Evolutionary conservation across 345 rosid species (phyloP).

Genomic region (Eucalyptus marginata): DNA sequence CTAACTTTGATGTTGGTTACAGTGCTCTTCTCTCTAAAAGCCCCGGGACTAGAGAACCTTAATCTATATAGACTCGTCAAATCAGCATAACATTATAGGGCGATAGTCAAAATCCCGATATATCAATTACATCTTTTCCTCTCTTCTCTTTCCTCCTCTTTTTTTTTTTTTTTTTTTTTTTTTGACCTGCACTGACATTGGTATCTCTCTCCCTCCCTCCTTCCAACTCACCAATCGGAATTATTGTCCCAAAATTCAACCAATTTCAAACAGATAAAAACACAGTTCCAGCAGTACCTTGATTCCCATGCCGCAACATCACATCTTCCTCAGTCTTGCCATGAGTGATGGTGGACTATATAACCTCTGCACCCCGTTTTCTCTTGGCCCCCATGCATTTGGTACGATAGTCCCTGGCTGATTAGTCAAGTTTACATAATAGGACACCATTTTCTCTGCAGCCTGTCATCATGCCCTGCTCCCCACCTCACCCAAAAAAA

Average conservation of each 20-base stretch:
- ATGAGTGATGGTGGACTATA: neutral
- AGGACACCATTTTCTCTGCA: neutral
- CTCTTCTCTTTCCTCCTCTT: too few relatives aligned
- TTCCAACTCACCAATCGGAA: neutral
- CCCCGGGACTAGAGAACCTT: neutral
- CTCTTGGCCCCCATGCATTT: neutral
- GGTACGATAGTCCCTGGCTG: neutral
- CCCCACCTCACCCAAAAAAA: neutral
- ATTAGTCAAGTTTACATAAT: neutral
- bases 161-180: fast-evolving
- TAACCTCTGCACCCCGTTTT: neutral
- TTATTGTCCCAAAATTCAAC: neutral
- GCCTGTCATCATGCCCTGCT: neutral
- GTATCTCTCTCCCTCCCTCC: neutral
- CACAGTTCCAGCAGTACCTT: neutral
- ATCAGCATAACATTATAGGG: fast-evolving
- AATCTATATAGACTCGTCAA: neutral
- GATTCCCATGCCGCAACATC: neutral
- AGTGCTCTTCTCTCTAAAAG: neutral
- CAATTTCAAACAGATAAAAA: neutral
- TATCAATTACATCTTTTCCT: neutral
- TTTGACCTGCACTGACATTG: neutral
- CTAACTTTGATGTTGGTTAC: neutral
- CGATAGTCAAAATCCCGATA: neutral
- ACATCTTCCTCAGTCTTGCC: neutral